These are phyloP conservation scores for Hanseniaspora thailandica DNA, from an alignment of 805 yeast species.

Conservation along the genomic window DNA sequence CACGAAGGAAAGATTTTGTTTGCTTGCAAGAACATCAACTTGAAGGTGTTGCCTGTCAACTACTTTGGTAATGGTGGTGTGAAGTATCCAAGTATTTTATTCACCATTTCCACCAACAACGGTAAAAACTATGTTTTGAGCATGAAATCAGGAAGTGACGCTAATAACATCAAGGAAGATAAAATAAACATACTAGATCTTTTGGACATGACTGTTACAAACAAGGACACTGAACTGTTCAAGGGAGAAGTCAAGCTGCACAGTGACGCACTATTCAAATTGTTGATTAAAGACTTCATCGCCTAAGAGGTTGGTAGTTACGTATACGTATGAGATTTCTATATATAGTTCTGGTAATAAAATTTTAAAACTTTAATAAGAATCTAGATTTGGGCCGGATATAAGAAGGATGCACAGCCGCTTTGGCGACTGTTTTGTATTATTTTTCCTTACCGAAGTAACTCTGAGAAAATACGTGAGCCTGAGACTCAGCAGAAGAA, in stretches of 20 bases:
- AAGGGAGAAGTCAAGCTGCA: conserved; percentile 59
- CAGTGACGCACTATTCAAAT: conserved; percentile 53
- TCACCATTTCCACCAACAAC: conserved; percentile 62
- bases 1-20: conserved; percentile 59
- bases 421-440: too few species aligned
- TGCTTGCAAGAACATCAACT: conserved; percentile 45
- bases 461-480: too few species aligned
- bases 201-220: conserved; percentile 53
- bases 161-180: conserved; percentile 29
- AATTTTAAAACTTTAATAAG: too few species aligned
- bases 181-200: conserved; percentile 59
- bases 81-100: conserved; percentile 53
- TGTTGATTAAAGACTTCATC: conserved; percentile 59
- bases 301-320: too few species aligned
- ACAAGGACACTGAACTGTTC: conserved; percentile 43
- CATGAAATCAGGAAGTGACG: conserved; percentile 31
- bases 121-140: conserved; percentile 59
- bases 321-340: too few species aligned
- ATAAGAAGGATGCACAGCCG: too few species aligned
- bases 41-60: conserved; percentile 30
- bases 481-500: too few species aligned
- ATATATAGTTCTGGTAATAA: background rate
- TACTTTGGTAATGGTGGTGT: conserved; percentile 34
- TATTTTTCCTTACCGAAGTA: too few species aligned
- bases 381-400: too few species aligned